phyloP scores from a whole-genome alignment of 805 yeast species.

The Candida chilensis region DNA sequence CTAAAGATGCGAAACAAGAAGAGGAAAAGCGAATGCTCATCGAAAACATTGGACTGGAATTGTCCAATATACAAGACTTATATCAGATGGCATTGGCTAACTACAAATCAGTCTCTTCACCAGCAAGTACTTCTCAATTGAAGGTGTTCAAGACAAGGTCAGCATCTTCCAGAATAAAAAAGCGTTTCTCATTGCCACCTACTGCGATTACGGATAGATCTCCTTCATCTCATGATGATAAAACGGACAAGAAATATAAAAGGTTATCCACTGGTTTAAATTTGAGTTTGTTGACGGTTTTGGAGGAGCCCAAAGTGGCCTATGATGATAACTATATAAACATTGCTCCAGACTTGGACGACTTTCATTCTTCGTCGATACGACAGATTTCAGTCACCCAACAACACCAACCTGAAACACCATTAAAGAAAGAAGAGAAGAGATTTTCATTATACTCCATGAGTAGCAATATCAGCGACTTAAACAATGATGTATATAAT shows the following conservation, averaged over 20 bases:
- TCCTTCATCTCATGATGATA: conserved; percentile 1
- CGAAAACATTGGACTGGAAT: neutral
- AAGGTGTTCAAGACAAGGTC: conserved; percentile 21
- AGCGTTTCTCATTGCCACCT: conserved; percentile 5
- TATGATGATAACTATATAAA: conserved; percentile 18
- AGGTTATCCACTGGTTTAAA: conserved; percentile 26
- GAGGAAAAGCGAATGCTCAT: neutral
- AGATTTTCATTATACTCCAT: too few relatives aligned
- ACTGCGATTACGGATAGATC: neutral
- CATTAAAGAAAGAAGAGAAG: too few relatives aligned
- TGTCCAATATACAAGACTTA: neutral
- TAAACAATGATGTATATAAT: too few relatives aligned
- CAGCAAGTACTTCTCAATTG: conserved; percentile 8
- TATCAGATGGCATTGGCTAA: neutral
- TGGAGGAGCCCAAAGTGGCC: conserved; percentile 11
- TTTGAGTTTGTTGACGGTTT: conserved; percentile 27
- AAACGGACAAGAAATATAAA: conserved; percentile 13
- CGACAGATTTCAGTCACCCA: too few relatives aligned
- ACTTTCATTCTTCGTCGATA: too few relatives aligned
- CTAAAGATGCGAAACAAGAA: neutral
- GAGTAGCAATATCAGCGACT: too few relatives aligned
- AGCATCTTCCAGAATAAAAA: conserved; percentile 14
- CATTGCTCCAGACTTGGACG: conserved; percentile 9
- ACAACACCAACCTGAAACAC: too few relatives aligned
- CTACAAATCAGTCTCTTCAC: conserved; percentile 1